Evolutionary conservation across 805 yeast species (phyloP).

Genomic region (Diddensiella transvaalensis): DNA sequence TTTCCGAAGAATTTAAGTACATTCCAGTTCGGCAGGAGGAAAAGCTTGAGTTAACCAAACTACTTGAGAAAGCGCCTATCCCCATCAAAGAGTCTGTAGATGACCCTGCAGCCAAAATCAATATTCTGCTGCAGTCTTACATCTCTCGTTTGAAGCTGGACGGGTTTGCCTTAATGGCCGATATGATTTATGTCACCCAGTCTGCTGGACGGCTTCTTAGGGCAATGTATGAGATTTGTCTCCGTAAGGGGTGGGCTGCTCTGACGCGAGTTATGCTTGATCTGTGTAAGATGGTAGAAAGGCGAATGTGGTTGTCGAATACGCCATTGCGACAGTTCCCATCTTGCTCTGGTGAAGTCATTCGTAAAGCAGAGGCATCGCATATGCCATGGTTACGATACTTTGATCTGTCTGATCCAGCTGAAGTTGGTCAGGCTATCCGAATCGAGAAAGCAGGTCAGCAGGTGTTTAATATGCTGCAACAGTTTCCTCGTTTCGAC

Average conservation of each 20-base stretch:
- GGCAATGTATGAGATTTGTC: conserved; percentile 76
- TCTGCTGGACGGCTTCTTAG: conserved; percentile 86
- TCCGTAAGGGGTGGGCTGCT: conserved; percentile 67
- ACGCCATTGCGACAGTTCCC: conserved; percentile 85
- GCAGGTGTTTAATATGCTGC: conserved; percentile 48
- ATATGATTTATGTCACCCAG: conserved; percentile 89
- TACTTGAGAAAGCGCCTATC: conserved; percentile 74
- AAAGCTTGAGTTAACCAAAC: conserved; percentile 61
- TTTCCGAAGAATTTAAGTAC: conserved; percentile 79
- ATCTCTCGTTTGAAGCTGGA: conserved; percentile 73
- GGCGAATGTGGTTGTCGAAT: conserved; percentile 76
- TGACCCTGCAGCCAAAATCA: conserved; percentile 75
- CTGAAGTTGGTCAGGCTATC: conserved; percentile 80
- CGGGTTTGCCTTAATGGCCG: conserved; percentile 89
- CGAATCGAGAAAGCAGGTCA: conserved; percentile 65
- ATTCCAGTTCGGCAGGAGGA: conserved; percentile 88
- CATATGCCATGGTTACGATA: conserved; percentile 81
- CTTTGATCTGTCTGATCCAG: conserved; percentile 57
- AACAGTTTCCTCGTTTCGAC: conserved; percentile 68
- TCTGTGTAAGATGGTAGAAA: conserved; percentile 76
- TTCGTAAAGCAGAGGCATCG: conserved; percentile 73
- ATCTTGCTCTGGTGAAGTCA: conserved; percentile 63
- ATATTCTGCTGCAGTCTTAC: conserved; percentile 76
- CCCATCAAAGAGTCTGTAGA: conserved; percentile 72
- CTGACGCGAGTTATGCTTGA: conserved; percentile 55